These are phyloP conservation scores for Cryptosporidium baileyi DNA, from an alignment of 169 alveolate species.

Conservation along the genomic window DNA sequence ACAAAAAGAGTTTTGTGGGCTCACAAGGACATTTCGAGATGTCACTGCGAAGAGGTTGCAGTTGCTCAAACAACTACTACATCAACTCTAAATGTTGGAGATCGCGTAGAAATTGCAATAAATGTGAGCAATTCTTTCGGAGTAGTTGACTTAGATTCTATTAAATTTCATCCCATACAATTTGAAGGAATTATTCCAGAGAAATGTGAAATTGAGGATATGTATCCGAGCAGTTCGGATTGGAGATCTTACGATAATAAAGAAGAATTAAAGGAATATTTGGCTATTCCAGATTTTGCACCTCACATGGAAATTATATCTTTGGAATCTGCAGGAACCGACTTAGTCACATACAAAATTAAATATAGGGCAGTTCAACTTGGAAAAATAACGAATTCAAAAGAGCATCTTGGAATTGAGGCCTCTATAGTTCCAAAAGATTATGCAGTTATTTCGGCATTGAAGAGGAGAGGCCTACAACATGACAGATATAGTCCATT, in stretches of 20 bases:
- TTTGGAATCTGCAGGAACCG: slow-evolving; percentile 59
- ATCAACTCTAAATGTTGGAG: slow-evolving; percentile 62
- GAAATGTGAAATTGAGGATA: slow-evolving; percentile 52
- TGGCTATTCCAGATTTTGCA: slow-evolving; percentile 16
- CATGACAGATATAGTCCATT: slow-evolving; percentile 68
- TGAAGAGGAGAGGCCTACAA: slow-evolving; percentile 55
- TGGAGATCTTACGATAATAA: slow-evolving; percentile 13
- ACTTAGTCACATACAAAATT: slow-evolving; percentile 22
- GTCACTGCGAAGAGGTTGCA: slow-evolving; percentile 59
- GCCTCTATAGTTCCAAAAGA: slow-evolving; percentile 38
- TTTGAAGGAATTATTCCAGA: slow-evolving; percentile 20
- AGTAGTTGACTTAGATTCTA: slow-evolving; percentile 25
- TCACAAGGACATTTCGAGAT: slow-evolving; percentile 54
- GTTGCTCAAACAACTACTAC: slow-evolving; percentile 65
- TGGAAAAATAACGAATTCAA: slow-evolving; percentile 17
- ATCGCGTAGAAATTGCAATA: slow-evolving; percentile 58
- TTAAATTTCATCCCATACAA: not conserved
- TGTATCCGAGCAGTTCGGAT: slow-evolving; percentile 1
- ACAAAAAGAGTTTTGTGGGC: slow-evolving; percentile 56
- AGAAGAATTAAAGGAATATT: slow-evolving; percentile 10
- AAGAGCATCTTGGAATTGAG: slow-evolving; percentile 55
- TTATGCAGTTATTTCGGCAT: slow-evolving; percentile 49
- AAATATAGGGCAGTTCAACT: slow-evolving; percentile 18
- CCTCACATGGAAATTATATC: slow-evolving; percentile 15
- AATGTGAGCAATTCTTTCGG: slow-evolving; percentile 65